Evolutionary conservation across 192 early-diverging fungal genomes (phyloP).

Genomic region (Entomortierella chlamydospora): DNA sequence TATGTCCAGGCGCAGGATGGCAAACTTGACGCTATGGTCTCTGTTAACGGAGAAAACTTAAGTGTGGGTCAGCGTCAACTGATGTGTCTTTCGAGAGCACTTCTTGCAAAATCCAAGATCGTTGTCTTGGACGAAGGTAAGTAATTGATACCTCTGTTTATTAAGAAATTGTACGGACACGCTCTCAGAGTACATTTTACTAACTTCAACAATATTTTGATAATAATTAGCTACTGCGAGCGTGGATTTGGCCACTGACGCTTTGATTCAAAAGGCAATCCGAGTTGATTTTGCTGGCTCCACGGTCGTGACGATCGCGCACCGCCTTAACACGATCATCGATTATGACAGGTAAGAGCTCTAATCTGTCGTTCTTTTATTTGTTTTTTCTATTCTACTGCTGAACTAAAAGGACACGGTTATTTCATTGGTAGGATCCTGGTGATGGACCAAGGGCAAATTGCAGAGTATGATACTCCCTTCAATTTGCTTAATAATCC

Average conservation of each 20-base stretch:
- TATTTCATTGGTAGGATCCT: background rate
- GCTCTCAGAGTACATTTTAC: too few relatives aligned
- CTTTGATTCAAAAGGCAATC: conserved; percentile 77
- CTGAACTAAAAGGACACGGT: background rate
- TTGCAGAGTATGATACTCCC: background rate
- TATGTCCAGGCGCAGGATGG: conserved; percentile 73
- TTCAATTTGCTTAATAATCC: background rate
- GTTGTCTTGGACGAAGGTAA: conserved; percentile 87
- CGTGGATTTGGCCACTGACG: conserved; percentile 71
- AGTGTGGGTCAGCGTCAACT: conserved; percentile 86
- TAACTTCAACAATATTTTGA: conserved; percentile 24
- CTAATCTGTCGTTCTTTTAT: background rate
- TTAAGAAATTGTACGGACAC: background rate
- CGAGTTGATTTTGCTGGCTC: conserved; percentile 65
- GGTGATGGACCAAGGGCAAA: background rate
- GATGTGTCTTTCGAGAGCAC: conserved; percentile 69
- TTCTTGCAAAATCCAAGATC: conserved; percentile 77
- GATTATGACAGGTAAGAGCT: conserved; percentile 39
- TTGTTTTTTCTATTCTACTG: background rate
- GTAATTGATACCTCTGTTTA: background rate
- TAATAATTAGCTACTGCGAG: conserved; percentile 66
- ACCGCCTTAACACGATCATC: conserved; percentile 79
- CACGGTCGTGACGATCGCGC: conserved; percentile 79
- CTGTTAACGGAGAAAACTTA: conserved; percentile 85
- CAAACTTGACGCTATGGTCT: conserved; percentile 75